Evolutionary conservation across 345 rosid genomes (phyloP).

Genomic region (Dipteronia dyeriana): DNA sequence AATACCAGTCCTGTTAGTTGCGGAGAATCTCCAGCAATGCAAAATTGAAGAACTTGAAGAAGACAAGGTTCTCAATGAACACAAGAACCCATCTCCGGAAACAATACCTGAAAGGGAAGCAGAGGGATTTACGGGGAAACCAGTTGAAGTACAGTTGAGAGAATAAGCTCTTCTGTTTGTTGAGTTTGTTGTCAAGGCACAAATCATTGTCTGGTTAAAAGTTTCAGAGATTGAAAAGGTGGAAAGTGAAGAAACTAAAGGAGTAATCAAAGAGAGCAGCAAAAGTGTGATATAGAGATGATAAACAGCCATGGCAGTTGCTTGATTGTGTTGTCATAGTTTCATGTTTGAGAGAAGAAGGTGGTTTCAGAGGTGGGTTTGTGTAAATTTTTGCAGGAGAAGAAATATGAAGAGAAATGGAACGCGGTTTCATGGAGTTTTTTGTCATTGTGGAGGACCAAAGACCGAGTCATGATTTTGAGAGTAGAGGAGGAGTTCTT

Average conservation of each 20-base stretch:
- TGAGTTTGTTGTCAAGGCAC: constrained; percentile 39
- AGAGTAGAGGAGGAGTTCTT: not conserved
- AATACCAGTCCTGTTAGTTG: constrained; percentile 19
- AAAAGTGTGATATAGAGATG: not conserved
- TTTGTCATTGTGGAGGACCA: constrained; percentile 19
- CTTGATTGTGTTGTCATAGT: not conserved
- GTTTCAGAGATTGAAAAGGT: constrained; percentile 58
- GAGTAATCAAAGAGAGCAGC: constrained; percentile 5
- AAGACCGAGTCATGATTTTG: constrained; percentile 9
- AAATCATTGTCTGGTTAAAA: constrained; percentile 42
- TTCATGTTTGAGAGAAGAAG: constrained; percentile 14
- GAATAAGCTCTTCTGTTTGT: not conserved
- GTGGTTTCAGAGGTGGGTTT: not conserved
- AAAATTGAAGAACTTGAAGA: constrained; percentile 30
- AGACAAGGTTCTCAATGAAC: constrained; percentile 34
- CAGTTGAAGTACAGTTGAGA: constrained; percentile 55
- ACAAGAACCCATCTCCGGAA: constrained; percentile 66
- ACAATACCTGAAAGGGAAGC: constrained; percentile 47
- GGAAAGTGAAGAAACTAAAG: constrained; percentile 39
- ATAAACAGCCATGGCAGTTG: constrained; percentile 23
- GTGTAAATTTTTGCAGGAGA: not conserved
- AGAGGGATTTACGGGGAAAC: constrained; percentile 5
- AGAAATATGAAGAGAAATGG: not conserved
- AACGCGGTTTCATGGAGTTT: constrained; percentile 29
- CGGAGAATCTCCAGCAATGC: constrained; percentile 63